Percentiles rank a stretch among this genome's conserved stretches.
Conservation (phyloP, 1,139 yeast species). For the Geotrichum siamense region DNA sequence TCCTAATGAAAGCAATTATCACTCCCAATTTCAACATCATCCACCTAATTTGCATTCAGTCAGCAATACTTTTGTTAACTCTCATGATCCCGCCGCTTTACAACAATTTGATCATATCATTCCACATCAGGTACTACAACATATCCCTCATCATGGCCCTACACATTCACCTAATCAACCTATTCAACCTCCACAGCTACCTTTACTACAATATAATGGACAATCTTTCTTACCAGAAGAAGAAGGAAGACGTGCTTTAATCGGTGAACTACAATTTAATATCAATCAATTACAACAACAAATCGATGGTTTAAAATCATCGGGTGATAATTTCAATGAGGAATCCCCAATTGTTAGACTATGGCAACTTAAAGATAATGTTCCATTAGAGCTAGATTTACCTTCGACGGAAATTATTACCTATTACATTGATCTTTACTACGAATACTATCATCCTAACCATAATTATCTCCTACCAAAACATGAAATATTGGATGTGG, state of each 20-base stretch:
- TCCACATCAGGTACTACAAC: too few species aligned
- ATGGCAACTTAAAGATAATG: conserved; percentile 19
- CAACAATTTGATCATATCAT: too few species aligned
- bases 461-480: conserved; percentile 44
- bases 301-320: not conserved
- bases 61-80: too few species aligned
- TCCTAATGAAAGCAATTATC: too few species aligned
- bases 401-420: conserved; percentile 41
- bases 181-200: too few species aligned
- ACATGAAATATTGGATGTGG: conserved; percentile 34
- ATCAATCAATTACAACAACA: conserved; percentile 9
- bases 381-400: conserved; percentile 35
- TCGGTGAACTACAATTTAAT: conserved; percentile 6
- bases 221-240: conserved; percentile 6
- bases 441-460: conserved; percentile 42
- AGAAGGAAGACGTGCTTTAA: conserved; percentile 4
- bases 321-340: not conserved
- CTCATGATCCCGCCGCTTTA: too few species aligned
- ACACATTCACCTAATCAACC: too few species aligned
- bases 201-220: too few species aligned
- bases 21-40: too few species aligned
- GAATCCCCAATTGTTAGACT: conserved; percentile 18
- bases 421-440: conserved; percentile 43
- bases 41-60: too few species aligned
- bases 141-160: too few species aligned